Base-by-base conservation (phyloP, 2,329 filamentous ascomycete species). In the Phoma sp. region DNA sequence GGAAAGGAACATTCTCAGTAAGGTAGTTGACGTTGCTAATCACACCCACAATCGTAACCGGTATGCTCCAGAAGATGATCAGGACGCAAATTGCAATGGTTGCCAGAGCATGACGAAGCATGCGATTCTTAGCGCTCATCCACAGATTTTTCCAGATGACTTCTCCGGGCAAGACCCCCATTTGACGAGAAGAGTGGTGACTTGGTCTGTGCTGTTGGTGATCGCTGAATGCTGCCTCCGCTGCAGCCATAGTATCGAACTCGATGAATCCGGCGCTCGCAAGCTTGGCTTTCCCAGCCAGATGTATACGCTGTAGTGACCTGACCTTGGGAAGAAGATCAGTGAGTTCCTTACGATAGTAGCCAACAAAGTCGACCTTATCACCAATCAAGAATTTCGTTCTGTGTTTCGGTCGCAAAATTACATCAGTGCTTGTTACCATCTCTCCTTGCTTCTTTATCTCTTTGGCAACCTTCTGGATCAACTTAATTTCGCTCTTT, bases 321-420 rank as follows among this genome's bases (percentile, higher is more conserved):
- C 89, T 83, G 27, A 91, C 87, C 57, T 89, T 82, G 0, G 89
- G 87, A 46, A 89, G 87, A 39, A 96, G 83, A 41, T 86, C 86
- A 60, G 88, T 84, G 49, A 97, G 84, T 74, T 95, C 89, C 1
- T 82, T 80, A 45, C 95, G 89, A 60, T 87, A 89, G 89, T 90
- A 97, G 58, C 93, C 86, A 73, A 98, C 97, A 0, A 92, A 95
- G 76, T 99, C 93, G 11, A 97, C 93, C 74, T 96, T 95, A 70
- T 91, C 87, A 62, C 92, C 90, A 61, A 93, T 13, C 18, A 39
- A 5, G 64, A 67, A 41, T 6, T 71, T 72, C 30, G 72, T 52
- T 8, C 61, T 63, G 42, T 76, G 72, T 2, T 68, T 75, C 5
- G 73, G 74, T 7, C 74, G 60, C 14, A 50, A 83, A 4, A n/a